These are phyloP conservation scores for Spiraea crenata DNA, from an alignment of 331 rosid species.

Conservation along the genomic window DNA sequence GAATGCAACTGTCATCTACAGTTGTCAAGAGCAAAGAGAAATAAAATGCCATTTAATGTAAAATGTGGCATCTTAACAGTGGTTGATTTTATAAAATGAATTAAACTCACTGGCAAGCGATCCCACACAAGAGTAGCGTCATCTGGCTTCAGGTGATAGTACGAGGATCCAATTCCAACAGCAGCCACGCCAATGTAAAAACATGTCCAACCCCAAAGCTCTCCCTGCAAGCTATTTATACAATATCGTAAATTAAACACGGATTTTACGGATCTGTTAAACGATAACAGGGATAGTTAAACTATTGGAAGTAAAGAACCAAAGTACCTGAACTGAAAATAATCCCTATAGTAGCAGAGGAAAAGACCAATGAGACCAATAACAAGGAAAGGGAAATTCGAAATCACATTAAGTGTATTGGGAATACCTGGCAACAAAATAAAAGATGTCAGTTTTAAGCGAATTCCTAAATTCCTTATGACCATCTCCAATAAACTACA, in stretches of 20 bases:
- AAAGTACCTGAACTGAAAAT: slow-evolving; percentile 67
- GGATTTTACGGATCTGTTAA: neutral
- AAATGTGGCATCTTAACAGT: neutral
- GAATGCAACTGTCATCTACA: slow-evolving; percentile 92
- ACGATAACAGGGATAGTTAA: neutral
- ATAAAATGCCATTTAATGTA: slow-evolving; percentile 14
- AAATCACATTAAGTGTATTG: slow-evolving; percentile 82
- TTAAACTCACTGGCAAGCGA: slow-evolving; percentile 80
- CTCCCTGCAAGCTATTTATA: slow-evolving; percentile 73
- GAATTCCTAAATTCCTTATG: too few relatives aligned
- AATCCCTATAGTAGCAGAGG: slow-evolving; percentile 59
- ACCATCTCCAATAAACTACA: too few relatives aligned
- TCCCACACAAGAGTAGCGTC: slow-evolving; percentile 92
- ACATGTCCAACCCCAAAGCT: slow-evolving; percentile 87
- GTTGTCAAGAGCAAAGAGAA: slow-evolving; percentile 4
- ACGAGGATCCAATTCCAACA: slow-evolving; percentile 84
- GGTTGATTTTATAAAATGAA: neutral
- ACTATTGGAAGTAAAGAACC: neutral
- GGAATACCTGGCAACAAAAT: slow-evolving; percentile 67
- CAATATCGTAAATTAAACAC: slow-evolving; percentile 4
- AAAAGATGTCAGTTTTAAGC: slow-evolving; percentile 1
- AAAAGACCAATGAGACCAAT: slow-evolving; percentile 68
- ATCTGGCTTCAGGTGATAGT: slow-evolving; percentile 87
- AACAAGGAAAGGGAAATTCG: slow-evolving; percentile 87
- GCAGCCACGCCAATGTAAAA: slow-evolving; percentile 88